phyloP scores from a whole-genome alignment of 106 monocot genomes.

The Triglochin maritima region DNA sequence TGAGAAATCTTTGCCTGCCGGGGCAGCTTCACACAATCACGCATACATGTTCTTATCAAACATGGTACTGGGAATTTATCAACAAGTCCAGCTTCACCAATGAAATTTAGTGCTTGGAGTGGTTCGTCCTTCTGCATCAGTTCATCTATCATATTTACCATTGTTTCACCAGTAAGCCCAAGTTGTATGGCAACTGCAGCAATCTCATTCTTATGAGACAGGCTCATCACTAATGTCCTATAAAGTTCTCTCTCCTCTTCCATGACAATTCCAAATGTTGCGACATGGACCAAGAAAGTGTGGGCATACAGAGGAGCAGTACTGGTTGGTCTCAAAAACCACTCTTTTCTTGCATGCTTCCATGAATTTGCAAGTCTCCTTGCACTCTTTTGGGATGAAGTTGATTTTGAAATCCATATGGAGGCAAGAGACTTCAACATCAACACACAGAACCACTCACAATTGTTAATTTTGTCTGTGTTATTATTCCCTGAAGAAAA shows the following conservation, averaged over 20 bases:
- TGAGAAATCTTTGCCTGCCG: not conserved
- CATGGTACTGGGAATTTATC: conserved; percentile 66
- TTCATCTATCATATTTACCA: conserved; percentile 71
- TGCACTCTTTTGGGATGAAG: conserved; percentile 35
- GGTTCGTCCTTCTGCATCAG: conserved; percentile 56
- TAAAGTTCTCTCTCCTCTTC: conserved; percentile 64
- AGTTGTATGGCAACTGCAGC: conserved; percentile 51
- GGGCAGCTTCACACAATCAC: conserved; percentile 32
- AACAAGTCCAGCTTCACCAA: conserved; percentile 65
- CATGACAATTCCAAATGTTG: conserved; percentile 52
- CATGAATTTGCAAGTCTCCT: conserved; percentile 45
- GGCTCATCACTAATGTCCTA: conserved; percentile 44
- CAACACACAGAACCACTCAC: conserved; percentile 71
- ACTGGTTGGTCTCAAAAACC: conserved; percentile 42
- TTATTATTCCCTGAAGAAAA: conserved; percentile 40
- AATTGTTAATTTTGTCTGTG: conserved; percentile 25
- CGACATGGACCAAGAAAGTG: conserved; percentile 65
- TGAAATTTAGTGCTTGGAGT: conserved; percentile 75
- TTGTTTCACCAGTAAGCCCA: conserved; percentile 50
- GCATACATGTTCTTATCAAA: conserved; percentile 56
- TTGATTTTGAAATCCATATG: conserved; percentile 46
- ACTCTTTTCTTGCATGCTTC: conserved; percentile 40
- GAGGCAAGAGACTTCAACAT: conserved; percentile 54
- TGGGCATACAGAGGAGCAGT: conserved; percentile 53
- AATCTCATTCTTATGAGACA: conserved; percentile 63